These are phyloP conservation scores for Cucurbita pepo DNA, from an alignment of 306 rosid genomes.

Conservation along the genomic window DNA sequence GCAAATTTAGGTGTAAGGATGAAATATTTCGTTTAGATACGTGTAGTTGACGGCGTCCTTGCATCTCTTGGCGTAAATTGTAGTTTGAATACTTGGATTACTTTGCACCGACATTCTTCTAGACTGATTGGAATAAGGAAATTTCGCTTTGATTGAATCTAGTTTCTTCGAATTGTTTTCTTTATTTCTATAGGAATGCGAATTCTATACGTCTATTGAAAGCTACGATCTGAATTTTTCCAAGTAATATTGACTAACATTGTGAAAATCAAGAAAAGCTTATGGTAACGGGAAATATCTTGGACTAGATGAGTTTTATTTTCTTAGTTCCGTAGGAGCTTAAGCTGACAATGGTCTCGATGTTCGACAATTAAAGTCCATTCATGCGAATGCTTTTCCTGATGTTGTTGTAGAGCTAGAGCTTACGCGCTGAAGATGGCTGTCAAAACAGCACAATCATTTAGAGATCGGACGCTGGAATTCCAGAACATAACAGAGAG, in stretches of 20 bases:
- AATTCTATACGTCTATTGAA: neutral
- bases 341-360: neutral
- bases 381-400: slow-evolving; percentile 12
- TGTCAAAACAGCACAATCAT: slow-evolving; percentile 48
- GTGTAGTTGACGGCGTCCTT: neutral
- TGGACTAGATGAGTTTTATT: neutral
- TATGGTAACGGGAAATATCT: neutral
- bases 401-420: slow-evolving; percentile 20
- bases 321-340: neutral
- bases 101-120: neutral
- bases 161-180: neutral
- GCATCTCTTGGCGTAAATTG: neutral
- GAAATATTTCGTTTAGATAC: neutral
- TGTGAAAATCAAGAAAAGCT: neutral
- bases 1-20: neutral
- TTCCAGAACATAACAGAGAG: slow-evolving; percentile 58
- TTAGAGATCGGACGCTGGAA: slow-evolving; percentile 76
- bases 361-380: neutral
- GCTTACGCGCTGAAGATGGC: slow-evolving; percentile 31
- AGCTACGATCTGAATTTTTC: neutral
- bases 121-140: neutral
- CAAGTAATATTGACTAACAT: neutral
- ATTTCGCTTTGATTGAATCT: neutral
- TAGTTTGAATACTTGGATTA: neutral
- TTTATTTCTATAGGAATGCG: neutral